Evolutionary conservation across 768 basidiomycete species (phyloP), one percentile per base, ranked within the genome.

Genomic region (Hygrophorus russula): DNA sequence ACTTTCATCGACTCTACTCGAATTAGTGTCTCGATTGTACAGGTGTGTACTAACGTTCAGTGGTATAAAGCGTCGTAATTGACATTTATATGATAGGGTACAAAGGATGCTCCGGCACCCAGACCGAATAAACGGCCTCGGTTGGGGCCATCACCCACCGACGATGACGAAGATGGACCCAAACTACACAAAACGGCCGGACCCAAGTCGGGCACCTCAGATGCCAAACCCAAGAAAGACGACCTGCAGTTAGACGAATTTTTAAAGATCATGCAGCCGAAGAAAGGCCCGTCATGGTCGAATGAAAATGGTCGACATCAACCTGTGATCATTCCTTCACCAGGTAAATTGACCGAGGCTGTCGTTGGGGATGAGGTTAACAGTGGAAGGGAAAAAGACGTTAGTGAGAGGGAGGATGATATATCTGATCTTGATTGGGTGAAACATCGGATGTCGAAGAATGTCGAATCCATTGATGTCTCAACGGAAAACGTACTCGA

Each of bases 1-100:
- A 86, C 83, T 0, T 98, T 83, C 57, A 70, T 97, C 20, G 88
- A 82, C 36, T 82, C 87, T 5, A 73, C 80, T 7, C 73, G 81
- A 48, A 76, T 97, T 38, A 77, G 59, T 45, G 90, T 93, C 2
- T 70, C 75, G 17, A 57, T 88, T 24, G 76, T 93, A 13, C 80
- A 90, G 57, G 93, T 92, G 55, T 66, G 14, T 45, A 17, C 43
- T 46, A 50, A 17, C 35, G 32, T 36, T 45, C 46, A 46, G 38
- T 19, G n/a, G 17, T 31, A 6, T 30, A 4, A 46, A 13, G 27
- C 42, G 36, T 12, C 44, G 39, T 35, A 31, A 34, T 32, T 38
- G n/a, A 29, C 46, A 10, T 41, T 42, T n/a, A 42, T n/a, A 30
- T 30, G 17, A 39, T 46, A 86, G 82, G 82, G 77, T 14, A 66